Base-by-base conservation (phyloP, 2,329 filamentous ascomycete species). In the Stachybotrys chartarum region DNA sequence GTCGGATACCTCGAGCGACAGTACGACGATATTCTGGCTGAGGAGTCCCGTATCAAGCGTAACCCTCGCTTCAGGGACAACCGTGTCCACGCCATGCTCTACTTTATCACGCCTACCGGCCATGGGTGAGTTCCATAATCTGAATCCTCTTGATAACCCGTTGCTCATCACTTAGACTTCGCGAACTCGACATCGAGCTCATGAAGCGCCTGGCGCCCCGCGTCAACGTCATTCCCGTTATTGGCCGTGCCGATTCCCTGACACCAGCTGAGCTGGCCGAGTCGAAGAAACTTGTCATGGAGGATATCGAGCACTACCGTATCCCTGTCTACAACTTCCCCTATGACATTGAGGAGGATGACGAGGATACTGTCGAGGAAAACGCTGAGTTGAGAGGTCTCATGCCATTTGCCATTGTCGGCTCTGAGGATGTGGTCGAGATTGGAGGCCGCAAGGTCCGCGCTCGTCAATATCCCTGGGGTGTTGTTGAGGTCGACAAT, bases 321-420 rank as follows among this genome's bases (percentile, higher is more conserved):
- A 99, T 99, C 66, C 94, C 94, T 50, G 93, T 99, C 62, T 99
- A 99, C 84, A 99, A 99, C 84, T 99, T 99, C 82, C 94, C 94
- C 52, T 99, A 99, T 79, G 94, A 99, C 66, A 96, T 99, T 59
- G 94, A 99, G 76, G 94, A 99, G 80, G 94, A 99, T 66, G 94
- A 99, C 64, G 94, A 99, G 78, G 94, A 99, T 70, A 99, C 94
- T 1, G 93, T 99, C 18, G 94, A 99, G 78, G 94, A 99, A 79
- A 99, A 99, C 67, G 94, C 94, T 56, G 94, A 99, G 78, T 85
- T 99, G 58, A 85, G 94, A 72, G 92, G 94, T 51, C 82, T 99
- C 64, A 99, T 99, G 94, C 94, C 94, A 31, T 99, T 99, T 68
- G 94, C 94, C 64, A 99, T 99, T 74, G 94, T 99, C 64, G 94